A percentile compares a stretch with the other conserved stretches of the same genome.
phyloP scores from a whole-genome alignment of 2,329 filamentous ascomycete species.

The Endoconidiophora polonica region DNA sequence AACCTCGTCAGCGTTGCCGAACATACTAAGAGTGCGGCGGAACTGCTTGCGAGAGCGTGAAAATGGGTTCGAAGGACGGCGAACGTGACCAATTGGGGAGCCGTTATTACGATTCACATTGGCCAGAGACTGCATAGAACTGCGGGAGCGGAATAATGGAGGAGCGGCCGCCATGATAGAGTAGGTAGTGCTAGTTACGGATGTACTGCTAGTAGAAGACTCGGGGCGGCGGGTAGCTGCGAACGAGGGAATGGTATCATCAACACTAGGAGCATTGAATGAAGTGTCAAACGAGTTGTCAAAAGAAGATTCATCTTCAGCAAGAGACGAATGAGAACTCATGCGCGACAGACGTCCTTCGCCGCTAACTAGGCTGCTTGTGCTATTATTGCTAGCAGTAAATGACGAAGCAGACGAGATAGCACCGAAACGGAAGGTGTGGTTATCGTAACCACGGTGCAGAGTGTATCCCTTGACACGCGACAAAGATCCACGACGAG shows the following conservation, averaged over 20 bases:
- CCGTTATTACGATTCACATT: slow-evolving; percentile 23
- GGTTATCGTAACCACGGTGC: slow-evolving; percentile 3
- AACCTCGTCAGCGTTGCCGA: slow-evolving; percentile 76
- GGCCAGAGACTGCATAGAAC: slow-evolving; percentile 5
- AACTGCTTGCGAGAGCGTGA: slow-evolving; percentile 73
- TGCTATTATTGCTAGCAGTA: slow-evolving; percentile 8
- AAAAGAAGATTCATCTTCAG: slow-evolving; percentile 7
- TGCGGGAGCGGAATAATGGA: slow-evolving; percentile 29
- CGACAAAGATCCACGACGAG: slow-evolving; percentile 10
- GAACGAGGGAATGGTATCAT: slow-evolving; percentile 22
- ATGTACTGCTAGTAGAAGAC: slow-evolving; percentile 20
- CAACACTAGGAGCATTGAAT: slow-evolving; percentile 7
- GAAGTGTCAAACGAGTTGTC: slow-evolving; percentile 9
- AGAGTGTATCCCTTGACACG: slow-evolving; percentile 11
- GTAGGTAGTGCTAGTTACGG: background rate
- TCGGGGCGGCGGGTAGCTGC: slow-evolving; percentile 46
- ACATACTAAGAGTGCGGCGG: slow-evolving; percentile 92
- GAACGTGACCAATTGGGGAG: slow-evolving; percentile 58
- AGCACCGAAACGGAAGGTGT: slow-evolving; percentile 5
- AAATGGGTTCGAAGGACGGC: slow-evolving; percentile 56
- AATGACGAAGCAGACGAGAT: slow-evolving; percentile 9
- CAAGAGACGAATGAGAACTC: slow-evolving; percentile 25
- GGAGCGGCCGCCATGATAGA: slow-evolving; percentile 28
- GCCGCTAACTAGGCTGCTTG: slow-evolving; percentile 7
- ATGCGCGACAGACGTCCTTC: slow-evolving; percentile 19